These are phyloP conservation scores for Musa itinerans DNA, from an alignment of 176 grass and related monocot species.

Conservation along the genomic window DNA sequence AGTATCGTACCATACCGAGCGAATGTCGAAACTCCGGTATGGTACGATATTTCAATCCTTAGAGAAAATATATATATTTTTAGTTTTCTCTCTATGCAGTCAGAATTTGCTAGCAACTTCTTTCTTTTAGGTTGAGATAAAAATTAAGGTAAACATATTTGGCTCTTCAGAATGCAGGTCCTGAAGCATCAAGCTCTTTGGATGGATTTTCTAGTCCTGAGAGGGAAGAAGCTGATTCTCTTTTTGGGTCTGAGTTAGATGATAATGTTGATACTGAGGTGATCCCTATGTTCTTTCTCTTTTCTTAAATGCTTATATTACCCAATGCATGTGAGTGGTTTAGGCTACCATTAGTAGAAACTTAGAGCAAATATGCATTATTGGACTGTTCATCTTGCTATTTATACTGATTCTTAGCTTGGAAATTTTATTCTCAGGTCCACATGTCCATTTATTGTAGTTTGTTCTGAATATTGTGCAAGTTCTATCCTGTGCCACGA, in stretches of 20 bases:
- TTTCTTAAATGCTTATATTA: not conserved
- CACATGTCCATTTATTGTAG: not conserved
- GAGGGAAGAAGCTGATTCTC: constrained; percentile 40
- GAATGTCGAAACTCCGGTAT: too few relatives aligned
- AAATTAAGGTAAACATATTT: constrained; percentile 18
- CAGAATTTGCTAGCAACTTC: not conserved
- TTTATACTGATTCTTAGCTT: not conserved
- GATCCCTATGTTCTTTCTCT: not conserved
- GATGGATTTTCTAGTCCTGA: constrained; percentile 62
- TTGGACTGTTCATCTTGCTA: not conserved
- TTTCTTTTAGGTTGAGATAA: constrained; percentile 3
- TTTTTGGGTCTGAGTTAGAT: constrained; percentile 20
- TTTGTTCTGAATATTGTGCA: too few relatives aligned
- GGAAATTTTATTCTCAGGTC: not conserved
- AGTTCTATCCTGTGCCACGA: too few relatives aligned
- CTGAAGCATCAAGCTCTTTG: constrained; percentile 55
- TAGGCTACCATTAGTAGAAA: not conserved
- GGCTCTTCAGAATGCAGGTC: constrained; percentile 40
- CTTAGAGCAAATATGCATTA: not conserved
- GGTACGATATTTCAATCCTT: too few relatives aligned
- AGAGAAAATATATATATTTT: too few relatives aligned
- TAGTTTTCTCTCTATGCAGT: too few relatives aligned
- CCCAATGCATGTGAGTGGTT: not conserved
- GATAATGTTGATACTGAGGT: constrained; percentile 43
- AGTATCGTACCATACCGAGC: too few relatives aligned